phyloP scores from a whole-genome alignment of 2,329 filamentous ascomycete species.

The Triangularia verruculosa region DNA sequence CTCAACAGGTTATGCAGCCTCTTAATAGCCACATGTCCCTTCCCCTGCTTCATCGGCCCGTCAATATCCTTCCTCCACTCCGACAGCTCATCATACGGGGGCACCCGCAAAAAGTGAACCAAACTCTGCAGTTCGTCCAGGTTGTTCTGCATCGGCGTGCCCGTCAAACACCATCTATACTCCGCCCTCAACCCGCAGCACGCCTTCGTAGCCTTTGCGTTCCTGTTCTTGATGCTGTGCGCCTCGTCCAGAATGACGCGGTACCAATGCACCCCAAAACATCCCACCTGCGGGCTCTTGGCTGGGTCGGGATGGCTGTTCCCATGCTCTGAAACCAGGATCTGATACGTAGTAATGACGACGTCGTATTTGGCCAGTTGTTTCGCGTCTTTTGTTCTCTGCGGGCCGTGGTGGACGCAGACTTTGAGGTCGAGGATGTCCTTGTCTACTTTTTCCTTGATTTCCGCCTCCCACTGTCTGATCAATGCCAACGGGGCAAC shows the following conservation, averaged over 20 bases:
- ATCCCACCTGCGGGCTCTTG: conserved; percentile 69
- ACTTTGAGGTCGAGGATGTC: conserved; percentile 61
- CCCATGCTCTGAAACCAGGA: conserved; percentile 85
- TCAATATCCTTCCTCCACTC: conserved; percentile 93
- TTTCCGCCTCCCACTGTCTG: conserved; percentile 94
- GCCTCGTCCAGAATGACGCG: conserved; percentile 94
- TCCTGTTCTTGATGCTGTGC: conserved; percentile 97
- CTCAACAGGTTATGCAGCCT: conserved; percentile 80
- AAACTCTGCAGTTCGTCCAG: conserved; percentile 93
- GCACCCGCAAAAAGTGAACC: conserved; percentile 87
- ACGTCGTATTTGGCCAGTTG: conserved; percentile 86
- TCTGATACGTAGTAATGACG: conserved; percentile 96
- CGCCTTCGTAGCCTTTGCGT: conserved; percentile 91
- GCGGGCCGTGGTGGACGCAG: conserved; percentile 85
- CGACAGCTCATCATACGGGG: conserved; percentile 80
- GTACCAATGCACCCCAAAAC: conserved; percentile 93
- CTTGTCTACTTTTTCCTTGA: conserved; percentile 69
- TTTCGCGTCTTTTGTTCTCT: conserved; percentile 72
- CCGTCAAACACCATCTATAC: conserved; percentile 94
- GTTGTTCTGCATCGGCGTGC: conserved; percentile 98
- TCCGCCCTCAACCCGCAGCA: conserved; percentile 80
- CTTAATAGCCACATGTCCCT: conserved; percentile 83
- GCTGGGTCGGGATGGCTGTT: conserved; percentile 49
- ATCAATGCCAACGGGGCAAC: conserved; percentile 92
- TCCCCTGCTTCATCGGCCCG: conserved; percentile 81